These are phyloP conservation scores for Thozetella sp. DNA, from an alignment of 495 filamentous ascomycete genomes.

Conservation along the genomic window DNA sequence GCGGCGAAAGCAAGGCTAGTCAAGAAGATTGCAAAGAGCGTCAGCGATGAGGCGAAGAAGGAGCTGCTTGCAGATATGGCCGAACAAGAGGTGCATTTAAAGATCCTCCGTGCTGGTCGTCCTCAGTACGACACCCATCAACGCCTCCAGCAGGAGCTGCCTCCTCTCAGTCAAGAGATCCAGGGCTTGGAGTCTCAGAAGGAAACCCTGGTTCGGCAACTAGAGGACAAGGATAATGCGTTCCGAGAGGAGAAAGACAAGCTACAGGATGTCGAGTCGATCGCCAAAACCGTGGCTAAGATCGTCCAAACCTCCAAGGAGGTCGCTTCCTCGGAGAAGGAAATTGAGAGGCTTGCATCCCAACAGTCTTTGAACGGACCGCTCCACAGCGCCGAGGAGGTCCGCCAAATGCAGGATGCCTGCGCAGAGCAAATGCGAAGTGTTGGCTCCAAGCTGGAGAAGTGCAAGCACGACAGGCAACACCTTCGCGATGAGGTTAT, in stretches of 20 bases:
- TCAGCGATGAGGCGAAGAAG: constrained; percentile 56
- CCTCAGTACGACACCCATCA: constrained; percentile 73
- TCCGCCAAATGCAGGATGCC: constrained; percentile 72
- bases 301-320: constrained; percentile 75
- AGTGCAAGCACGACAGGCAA: constrained; percentile 70
- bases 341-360: constrained; percentile 69
- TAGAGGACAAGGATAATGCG: constrained; percentile 73
- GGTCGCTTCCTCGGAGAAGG: constrained; percentile 64
- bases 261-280: constrained; percentile 73
- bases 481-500: constrained; percentile 66
- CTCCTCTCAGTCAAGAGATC: constrained; percentile 64
- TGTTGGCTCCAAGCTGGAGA: constrained; percentile 62
- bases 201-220: constrained; percentile 58
- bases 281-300: constrained; percentile 73
- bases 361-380: constrained; percentile 69
- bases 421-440: constrained; percentile 67
- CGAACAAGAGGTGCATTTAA: constrained; percentile 54
- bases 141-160: constrained; percentile 72
- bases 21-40: constrained; percentile 59
- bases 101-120: constrained; percentile 57
- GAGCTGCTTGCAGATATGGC: constrained; percentile 55
- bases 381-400: constrained; percentile 74
- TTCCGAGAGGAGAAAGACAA: constrained; percentile 66
- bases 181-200: constrained; percentile 53
- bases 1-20: constrained; percentile 58